phyloP scores from a whole-genome alignment of 768 basidiomycete species.

The Mycena epipterygia region DNA sequence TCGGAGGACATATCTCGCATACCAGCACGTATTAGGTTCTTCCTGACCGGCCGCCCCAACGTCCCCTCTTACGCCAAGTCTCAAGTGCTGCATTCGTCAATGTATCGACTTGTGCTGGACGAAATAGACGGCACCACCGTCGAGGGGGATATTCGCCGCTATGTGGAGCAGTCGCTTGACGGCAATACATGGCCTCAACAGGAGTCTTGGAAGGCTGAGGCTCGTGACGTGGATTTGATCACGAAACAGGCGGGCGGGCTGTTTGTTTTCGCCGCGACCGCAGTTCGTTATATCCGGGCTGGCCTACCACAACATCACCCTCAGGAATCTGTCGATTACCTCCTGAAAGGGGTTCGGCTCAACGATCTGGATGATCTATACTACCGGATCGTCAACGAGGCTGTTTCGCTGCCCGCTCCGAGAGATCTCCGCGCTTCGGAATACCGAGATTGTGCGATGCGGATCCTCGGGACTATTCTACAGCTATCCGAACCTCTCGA shows the following conservation, averaged over 20 bases:
- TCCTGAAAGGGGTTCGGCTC: neutral
- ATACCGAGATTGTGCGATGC: neutral
- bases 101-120: neutral
- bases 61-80: neutral
- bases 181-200: neutral
- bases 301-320: neutral
- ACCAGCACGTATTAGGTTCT: neutral
- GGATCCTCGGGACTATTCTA: constrained; percentile 2
- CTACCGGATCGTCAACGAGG: neutral
- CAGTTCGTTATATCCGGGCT: neutral
- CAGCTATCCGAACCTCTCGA: neutral
- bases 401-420: neutral
- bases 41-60: neutral
- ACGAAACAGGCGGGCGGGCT: neutral
- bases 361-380: constrained; percentile 2
- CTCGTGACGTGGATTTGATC: neutral
- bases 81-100: neutral
- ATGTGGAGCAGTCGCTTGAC: neutral
- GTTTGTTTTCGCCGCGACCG: constrained; percentile 1
- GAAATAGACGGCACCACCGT: neutral
- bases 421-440: neutral
- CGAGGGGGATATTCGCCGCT: neutral
- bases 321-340: neutral
- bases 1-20: neutral
- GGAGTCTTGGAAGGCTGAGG: neutral